These are phyloP conservation scores for Ceratocystiopsis sp. DNA, from an alignment of 2,329 filamentous ascomycete species.

Conservation along the genomic window DNA sequence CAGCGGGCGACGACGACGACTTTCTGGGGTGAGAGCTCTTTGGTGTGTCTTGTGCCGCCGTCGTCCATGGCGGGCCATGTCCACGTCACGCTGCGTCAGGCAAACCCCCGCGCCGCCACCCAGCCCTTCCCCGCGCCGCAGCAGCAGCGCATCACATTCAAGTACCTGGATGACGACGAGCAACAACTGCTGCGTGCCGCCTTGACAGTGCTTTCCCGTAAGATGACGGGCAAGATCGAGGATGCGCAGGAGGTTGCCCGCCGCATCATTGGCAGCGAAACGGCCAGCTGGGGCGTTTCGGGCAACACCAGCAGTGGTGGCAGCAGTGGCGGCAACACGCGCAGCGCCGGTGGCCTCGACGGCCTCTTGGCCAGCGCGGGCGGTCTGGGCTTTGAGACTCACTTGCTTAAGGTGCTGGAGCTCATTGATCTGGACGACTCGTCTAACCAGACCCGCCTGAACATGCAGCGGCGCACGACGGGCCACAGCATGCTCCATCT, in stretches of 20 bases:
- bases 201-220: slow-evolving; percentile 38
- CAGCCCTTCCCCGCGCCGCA: slow-evolving; percentile 19
- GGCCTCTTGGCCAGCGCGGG: slow-evolving; percentile 3
- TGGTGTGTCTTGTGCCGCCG: slow-evolving; percentile 64
- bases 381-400: slow-evolving; percentile 41
- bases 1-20: slow-evolving; percentile 51
- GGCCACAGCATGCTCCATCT: slow-evolving; percentile 72
- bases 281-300: slow-evolving; percentile 26
- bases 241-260: slow-evolving; percentile 45
- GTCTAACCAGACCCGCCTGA: slow-evolving; percentile 47
- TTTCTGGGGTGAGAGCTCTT: slow-evolving; percentile 63
- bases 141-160: slow-evolving; percentile 38
- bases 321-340: slow-evolving; percentile 23
- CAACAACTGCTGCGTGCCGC: slow-evolving; percentile 52
- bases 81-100: slow-evolving; percentile 49
- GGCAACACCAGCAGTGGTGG: slow-evolving; percentile 13
- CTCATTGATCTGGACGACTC: slow-evolving; percentile 64
- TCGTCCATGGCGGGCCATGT: slow-evolving; percentile 51
- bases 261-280: slow-evolving; percentile 35
- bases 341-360: slow-evolving; percentile 9
- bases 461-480: slow-evolving; percentile 41
- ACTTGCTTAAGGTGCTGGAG: slow-evolving; percentile 59
- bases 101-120: slow-evolving; percentile 18
- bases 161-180: slow-evolving; percentile 56
- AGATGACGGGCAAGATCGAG: slow-evolving; percentile 45